Base-by-base conservation (phyloP, 2,329 filamentous ascomycete genomes). In the Epichloe brachyelytri region DNA sequence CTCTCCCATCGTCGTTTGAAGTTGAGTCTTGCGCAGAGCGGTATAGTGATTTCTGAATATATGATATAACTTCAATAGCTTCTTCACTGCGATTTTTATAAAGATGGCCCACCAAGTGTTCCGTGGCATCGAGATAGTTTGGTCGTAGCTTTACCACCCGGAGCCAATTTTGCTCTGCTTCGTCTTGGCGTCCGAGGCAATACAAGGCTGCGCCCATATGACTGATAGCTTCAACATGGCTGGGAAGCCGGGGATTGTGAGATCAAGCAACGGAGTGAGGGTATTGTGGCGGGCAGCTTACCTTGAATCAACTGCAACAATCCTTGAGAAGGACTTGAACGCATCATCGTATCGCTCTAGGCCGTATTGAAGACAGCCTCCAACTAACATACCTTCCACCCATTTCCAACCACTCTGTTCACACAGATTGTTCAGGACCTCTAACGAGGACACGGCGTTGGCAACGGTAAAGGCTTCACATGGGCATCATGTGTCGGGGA, bases 191-290 rank as follows among this genome's bases (percentile, higher is more conserved):
- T 54, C 88, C 83, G 10, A 97, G 76, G 52, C 89, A 89, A 58
- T 95, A 82, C 22, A 95, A 72, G 1, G 91, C 89, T 20, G 91
- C 91, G 20, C 91, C 93, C 54, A 94, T 79, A 64, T 97, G 97
- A 20, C 91, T 95, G 43, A 93, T 84, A 20, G 91, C 89, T 70
- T 98, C 93, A 46, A 96, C 85, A 64, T 96, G 88, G 59, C 84
- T 88, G 59, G 54, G 20, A 56, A 53, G 48, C 64, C 60, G 58
- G 56, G 6, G 17, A n/a, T 19, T 26, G 15, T 52, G 44, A 52
- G 46, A 30, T 47, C 44, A 48, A 12, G 26, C 19, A 46, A 7
- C 3, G 59, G 53, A 59, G 54, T 58, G 59, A 60, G 58, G 61
- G 63, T 60, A 63, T 57, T 59, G 57, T 14, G 59, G 59, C 56